Base-by-base conservation (phyloP, 2,329 filamentous ascomycete genomes). In the Pseudogymnoascus sp. region DNA sequence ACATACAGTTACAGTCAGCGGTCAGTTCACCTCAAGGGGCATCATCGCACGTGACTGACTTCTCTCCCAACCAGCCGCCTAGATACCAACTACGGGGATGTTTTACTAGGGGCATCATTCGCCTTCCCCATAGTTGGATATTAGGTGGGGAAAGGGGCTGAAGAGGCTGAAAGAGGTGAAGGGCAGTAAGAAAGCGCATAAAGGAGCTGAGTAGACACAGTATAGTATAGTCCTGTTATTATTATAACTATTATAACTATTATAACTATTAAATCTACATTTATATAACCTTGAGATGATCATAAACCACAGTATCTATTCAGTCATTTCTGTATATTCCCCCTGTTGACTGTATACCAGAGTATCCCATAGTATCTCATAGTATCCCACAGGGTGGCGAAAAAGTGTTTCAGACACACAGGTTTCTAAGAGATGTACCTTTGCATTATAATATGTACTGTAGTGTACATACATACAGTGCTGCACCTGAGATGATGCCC, bases 131-230 rank as follows among this genome's bases (percentile, higher is more conserved):
- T 52, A 52, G 45, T 52, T 52, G 45, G 42, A 25, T 15, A 25
- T 33, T 33, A 5, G 29, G 45, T 55, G 45, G 45, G 29, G 45
- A 27, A 45, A 42, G 59, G 33, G 40, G 35, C 27, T 29, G 18
- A 39, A 59, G 37, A 37, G 58, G 31, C 36, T 60, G 58, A 42
- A 42, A 40, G 58, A 42, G 58, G 58, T 9, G 39, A 60, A 15
- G 35, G 27, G 29, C 1, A 15, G 5, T 3, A 7, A 45, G 31
- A 45, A 27, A 25, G 21, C 8, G 25, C 6, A 45, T 39, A 45
- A 25, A 31, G n/a, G 42, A 48, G 48, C 1, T 2, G 27, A 8
- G 6, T 7, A 31, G 12, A 25, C 27, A 12, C 15, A 15, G 25
- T 35, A 15, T n/a, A 18, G 8, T n/a, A 21, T 18, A 6, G 37